phyloP scores from a whole-genome alignment of 2,329 filamentous ascomycete genomes.

The Parastagonospora nodorum region DNA sequence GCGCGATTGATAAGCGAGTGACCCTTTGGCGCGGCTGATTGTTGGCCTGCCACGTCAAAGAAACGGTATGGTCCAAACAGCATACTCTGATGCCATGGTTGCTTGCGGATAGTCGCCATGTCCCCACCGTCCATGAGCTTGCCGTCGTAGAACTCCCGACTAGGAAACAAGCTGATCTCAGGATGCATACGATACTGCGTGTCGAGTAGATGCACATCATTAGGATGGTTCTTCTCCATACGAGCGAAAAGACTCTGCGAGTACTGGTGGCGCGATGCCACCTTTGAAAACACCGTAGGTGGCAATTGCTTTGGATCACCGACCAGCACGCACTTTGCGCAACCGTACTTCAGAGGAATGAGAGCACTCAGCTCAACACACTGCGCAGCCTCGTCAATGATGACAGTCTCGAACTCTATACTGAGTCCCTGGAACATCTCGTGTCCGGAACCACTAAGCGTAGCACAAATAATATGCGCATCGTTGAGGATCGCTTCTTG shows the following conservation, averaged over 20 bases:
- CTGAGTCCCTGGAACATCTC: constrained; percentile 95
- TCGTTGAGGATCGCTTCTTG: constrained; percentile 91
- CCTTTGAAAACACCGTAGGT: constrained; percentile 92
- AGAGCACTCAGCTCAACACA: constrained; percentile 96
- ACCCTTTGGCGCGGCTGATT: constrained; percentile 78
- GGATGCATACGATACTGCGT: constrained; percentile 99
- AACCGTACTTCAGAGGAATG: constrained; percentile 96
- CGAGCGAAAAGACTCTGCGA: constrained; percentile 98
- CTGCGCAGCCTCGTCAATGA: constrained; percentile 97
- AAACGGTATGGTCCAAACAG: constrained; percentile 93
- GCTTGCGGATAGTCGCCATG: constrained; percentile 76
- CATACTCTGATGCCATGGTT: constrained; percentile 83
- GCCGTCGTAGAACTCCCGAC: constrained; percentile 88
- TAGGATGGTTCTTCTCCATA: constrained; percentile 91
- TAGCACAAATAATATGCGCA: constrained; percentile 92
- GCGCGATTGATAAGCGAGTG: constrained; percentile 89
- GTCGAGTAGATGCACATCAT: constrained; percentile 91
- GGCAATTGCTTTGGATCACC: constrained; percentile 97
- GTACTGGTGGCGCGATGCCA: constrained; percentile 89
- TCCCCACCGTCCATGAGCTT: constrained; percentile 81
- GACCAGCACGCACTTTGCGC: constrained; percentile 93
- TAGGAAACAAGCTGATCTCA: constrained; percentile 90
- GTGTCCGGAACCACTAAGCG: constrained; percentile 91
- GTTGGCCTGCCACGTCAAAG: constrained; percentile 91
- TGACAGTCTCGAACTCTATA: constrained; percentile 97